Evolutionary conservation across 306 rosid genomes (phyloP), one percentile per base, ranked within the genome.

Genomic region (Acacia confusa): DNA sequence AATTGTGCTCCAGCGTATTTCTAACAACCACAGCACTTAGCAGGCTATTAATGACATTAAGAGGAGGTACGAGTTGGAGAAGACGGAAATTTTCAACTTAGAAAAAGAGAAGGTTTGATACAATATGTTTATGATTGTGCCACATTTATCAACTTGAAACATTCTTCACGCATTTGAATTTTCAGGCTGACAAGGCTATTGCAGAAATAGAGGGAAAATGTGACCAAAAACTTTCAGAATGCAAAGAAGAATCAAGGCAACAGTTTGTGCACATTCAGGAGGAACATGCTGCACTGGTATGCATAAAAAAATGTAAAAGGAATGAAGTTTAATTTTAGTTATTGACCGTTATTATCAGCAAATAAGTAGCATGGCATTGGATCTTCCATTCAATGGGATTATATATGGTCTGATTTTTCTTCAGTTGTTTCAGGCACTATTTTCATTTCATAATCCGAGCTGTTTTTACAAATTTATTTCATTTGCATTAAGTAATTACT

Each of bases 41-140:
- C 87, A 95, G 99, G 99, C 97, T 81, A 93, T 93, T 81, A 92
- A 89, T 88, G 98, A 93, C 76, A 92, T 95, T 83, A 88, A 88
- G 85, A 93, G 82, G 84, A 93, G 88, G 89, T 95, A 90, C 64
- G 99, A 95, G 53, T 68, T 87, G 78, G 99, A 95, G 96, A 95
- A 92, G 88, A 82, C 78, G 89, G 97, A 93, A 86, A 87, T 87
- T 81, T 79, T 86, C 78, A 92, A 78, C 81, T 80, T 38, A 89
- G 99, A 95, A 86, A 95, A 88, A 78, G 93, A 90, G 83, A 93
- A 95, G 99, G 98, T 95, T 82, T 68, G 81, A 53, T 87, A 75
- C 38, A 84, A 79, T 76, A 67, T 82, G 41, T 80, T 64, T 64
- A 81, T 28, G 68, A 8, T 86, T 84, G 78, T 47, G 65, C 61